A percentile compares a stretch with the other conserved stretches of the same genome.
Conservation (phyloP, 2,329 filamentous ascomycete species). For the Calcarisporium arbuscula region DNA sequence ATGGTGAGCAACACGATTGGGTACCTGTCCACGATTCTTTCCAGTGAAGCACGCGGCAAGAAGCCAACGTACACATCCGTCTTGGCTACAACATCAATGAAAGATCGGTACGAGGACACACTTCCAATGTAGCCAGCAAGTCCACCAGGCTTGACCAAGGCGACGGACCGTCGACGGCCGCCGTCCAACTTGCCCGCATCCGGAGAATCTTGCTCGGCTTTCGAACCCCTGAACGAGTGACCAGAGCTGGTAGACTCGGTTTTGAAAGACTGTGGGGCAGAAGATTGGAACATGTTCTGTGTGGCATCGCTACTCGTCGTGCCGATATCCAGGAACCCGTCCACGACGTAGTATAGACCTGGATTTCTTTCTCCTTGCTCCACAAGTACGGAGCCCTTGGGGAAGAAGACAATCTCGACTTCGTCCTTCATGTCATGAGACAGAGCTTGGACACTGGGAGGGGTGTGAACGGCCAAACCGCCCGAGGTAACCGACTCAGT, state of each 20-base stretch:
- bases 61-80: constrained; percentile 98
- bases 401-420: constrained; percentile 95
- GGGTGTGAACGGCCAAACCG: constrained; percentile 52
- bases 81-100: constrained; percentile 94
- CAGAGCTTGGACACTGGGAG: constrained; percentile 59
- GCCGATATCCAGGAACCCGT: constrained; percentile 92
- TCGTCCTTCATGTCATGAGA: constrained; percentile 82
- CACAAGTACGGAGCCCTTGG: constrained; percentile 86
- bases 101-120: constrained; percentile 90
- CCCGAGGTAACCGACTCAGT: constrained; percentile 77
- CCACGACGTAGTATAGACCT: constrained; percentile 93
- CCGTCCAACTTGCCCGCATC: constrained; percentile 28
- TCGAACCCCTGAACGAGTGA: constrained; percentile 2
- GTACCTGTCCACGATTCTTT: constrained; percentile 87
- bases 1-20: constrained; percentile 90
- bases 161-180: constrained; percentile 61
- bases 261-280: constrained; percentile 16
- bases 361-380: constrained; percentile 97
- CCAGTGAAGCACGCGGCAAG: constrained; percentile 74
- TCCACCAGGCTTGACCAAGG: constrained; percentile 88
- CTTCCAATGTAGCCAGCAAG: constrained; percentile 92
- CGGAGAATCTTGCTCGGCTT: neutral
- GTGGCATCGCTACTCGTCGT: constrained; percentile 47
- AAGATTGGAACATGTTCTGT: constrained; percentile 25
- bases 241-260: constrained; percentile 6